Conservation (phyloP, 768 basidiomycete genomes). For the Pulveroboletus sp. region DNA sequence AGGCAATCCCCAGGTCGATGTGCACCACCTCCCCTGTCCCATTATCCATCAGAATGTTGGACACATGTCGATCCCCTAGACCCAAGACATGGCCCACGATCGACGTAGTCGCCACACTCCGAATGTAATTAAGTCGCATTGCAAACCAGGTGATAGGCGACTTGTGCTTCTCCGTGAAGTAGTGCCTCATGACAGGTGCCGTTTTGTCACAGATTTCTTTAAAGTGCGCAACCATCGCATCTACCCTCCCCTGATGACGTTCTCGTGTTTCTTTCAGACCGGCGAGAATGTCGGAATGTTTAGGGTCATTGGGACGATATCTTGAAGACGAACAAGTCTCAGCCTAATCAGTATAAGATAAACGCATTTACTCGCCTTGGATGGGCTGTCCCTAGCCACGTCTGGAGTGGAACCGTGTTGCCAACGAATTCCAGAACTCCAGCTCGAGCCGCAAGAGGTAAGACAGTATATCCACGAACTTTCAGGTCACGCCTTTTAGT, state of each 20-base stretch:
- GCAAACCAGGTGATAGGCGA: slow-evolving; percentile 88
- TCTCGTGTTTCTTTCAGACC: slow-evolving; percentile 32
- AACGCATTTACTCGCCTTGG: slow-evolving; percentile 37
- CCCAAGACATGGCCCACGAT: slow-evolving; percentile 93
- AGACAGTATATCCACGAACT: slow-evolving; percentile 83
- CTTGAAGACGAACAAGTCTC: slow-evolving; percentile 33
- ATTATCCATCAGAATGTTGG: slow-evolving; percentile 88
- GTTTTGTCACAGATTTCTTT: slow-evolving; percentile 41
- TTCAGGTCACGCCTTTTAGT: slow-evolving; percentile 67
- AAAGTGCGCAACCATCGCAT: slow-evolving; percentile 34
- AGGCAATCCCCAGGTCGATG: slow-evolving; percentile 95
- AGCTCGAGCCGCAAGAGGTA: slow-evolving; percentile 74
- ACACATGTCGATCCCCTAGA: slow-evolving; percentile 86
- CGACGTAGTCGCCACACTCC: slow-evolving; percentile 89
- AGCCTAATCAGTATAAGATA: not conserved
- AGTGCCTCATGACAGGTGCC: slow-evolving; percentile 89
- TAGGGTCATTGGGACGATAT: slow-evolving; percentile 60
- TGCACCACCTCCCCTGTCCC: slow-evolving; percentile 84
- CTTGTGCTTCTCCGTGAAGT: slow-evolving; percentile 88
- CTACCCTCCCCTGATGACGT: slow-evolving; percentile 26
- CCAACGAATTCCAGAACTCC: slow-evolving; percentile 90
- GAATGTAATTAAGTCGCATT: slow-evolving; percentile 83
- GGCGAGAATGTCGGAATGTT: slow-evolving; percentile 26
- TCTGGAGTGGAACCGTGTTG: slow-evolving; percentile 61
- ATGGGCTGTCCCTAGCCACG: slow-evolving; percentile 66